phyloP scores from a whole-genome alignment of 1,284 basidiomycete species.

The Microbotryum lychnidis-dioicae region DNA sequence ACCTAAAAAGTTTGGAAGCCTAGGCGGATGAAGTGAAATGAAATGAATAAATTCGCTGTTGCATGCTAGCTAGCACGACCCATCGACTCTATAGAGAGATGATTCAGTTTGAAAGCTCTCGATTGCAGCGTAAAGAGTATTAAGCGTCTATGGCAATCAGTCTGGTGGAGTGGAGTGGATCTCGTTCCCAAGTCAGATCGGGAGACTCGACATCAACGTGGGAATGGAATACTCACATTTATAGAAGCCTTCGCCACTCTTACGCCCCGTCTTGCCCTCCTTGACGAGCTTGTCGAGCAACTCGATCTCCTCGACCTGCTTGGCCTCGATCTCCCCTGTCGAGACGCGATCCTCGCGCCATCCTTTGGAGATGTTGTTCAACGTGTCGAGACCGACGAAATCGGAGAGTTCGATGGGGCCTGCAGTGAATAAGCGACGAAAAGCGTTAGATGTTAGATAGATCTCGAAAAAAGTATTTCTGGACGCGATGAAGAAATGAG shows the following conservation, averaged over 20 bases:
- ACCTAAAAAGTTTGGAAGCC: too few species aligned
- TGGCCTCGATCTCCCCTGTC: conserved; percentile 42
- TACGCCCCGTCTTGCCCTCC: conserved; percentile 49
- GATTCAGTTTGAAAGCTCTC: too few species aligned
- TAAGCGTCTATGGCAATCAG: too few species aligned
- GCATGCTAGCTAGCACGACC: too few species aligned
- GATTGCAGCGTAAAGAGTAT: too few species aligned
- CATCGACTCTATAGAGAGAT: too few species aligned
- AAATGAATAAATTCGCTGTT: too few species aligned
- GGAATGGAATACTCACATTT: conserved; percentile 34
- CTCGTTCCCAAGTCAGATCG: too few species aligned
- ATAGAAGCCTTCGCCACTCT: conserved; percentile 48
- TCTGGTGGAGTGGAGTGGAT: too few species aligned
- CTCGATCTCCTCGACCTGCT: conserved; percentile 45
- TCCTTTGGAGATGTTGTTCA: conserved; percentile 46
- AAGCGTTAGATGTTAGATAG: not conserved
- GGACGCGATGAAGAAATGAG: not conserved
- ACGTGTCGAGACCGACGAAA: conserved; percentile 30
- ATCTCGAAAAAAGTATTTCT: conserved; percentile 17
- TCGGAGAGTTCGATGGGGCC: conserved; percentile 52
- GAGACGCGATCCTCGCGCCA: conserved; percentile 48
- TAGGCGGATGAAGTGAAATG: too few species aligned
- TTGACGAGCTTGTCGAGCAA: conserved; percentile 47
- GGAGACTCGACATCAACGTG: too few species aligned
- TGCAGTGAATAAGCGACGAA: conserved; percentile 33